Conservation (phyloP, 1,284 basidiomycete species). For the Rhodotorula glutinis region DNA sequence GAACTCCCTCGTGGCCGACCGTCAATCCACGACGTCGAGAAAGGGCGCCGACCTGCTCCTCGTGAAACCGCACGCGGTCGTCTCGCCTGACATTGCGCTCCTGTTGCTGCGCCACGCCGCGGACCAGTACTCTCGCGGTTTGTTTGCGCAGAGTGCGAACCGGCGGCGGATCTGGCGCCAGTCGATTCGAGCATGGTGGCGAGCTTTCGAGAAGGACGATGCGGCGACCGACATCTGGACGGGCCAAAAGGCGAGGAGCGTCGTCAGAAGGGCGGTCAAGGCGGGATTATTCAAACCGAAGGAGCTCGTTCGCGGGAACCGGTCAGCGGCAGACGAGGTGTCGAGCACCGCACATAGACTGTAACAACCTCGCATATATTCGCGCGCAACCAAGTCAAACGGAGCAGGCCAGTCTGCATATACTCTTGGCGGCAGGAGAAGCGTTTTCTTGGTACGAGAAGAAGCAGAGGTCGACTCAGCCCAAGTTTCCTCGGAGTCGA, state of each 20-base stretch:
- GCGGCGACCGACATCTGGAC: conserved; percentile 1
- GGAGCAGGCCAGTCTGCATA: too few species aligned
- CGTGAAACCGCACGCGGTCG: neutral
- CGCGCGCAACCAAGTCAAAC: neutral
- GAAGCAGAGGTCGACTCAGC: too few species aligned
- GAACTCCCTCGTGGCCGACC: neutral
- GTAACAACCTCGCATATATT: neutral
- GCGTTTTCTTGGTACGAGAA: neutral
- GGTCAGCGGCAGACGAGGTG: neutral
- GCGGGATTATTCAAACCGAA: conserved; percentile 7
- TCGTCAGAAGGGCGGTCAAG: neutral
- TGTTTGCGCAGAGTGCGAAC: neutral
- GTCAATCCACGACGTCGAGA: too few species aligned
- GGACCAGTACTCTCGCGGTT: neutral
- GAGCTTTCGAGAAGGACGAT: neutral
- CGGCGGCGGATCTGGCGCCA: neutral
- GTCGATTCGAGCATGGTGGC: conserved; percentile 8
- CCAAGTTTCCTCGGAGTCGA: too few species aligned
- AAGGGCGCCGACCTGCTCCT: neutral
- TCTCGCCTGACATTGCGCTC: conserved; percentile 12
- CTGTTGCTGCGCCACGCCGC: conserved; percentile 14
- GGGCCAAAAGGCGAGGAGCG: neutral
- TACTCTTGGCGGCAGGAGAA: neutral
- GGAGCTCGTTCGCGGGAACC: neutral
- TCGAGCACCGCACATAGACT: neutral